Evolutionary conservation across 1,139 yeast genomes (phyloP), one percentile per base, ranked within the genome.

Genomic region (Pichia sp.): DNA sequence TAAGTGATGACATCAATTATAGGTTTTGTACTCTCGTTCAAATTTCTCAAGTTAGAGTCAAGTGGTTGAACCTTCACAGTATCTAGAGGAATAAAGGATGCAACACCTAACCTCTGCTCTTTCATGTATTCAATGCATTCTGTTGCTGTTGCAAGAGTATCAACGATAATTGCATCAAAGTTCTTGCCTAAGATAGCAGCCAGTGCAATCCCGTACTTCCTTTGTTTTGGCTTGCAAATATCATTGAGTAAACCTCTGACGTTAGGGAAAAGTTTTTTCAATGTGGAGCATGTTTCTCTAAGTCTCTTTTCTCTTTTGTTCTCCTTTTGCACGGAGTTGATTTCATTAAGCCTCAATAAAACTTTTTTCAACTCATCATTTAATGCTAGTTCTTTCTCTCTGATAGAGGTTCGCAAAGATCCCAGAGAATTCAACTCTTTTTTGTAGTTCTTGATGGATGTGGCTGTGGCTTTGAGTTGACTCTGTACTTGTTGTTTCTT

Each of bases 1-100:
- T 69, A 84, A 26, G 77, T 78, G 19, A 86, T 71, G 17, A 85
- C 71, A 56, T 91, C 97, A 36, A 78, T 58, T 1, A 80, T 74
- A 30, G 91, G 84, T 36, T 76, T 67, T 1, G 77, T 81, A 19
- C 63, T 61, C 9, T 63, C 62, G 41, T 76, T 74, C 31, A 81
- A 50, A 10, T 75, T 70, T 48, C 94, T 66, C 30, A 80, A 62
- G 30, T 69, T 67, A 6, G 64, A 53, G 45, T 74, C 76, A 32
- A 82, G 66, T 27, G 80, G 73, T 22, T 66, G 63, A 4, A 72
- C 66, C n/a, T 74, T 80, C 26, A 91, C 76, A 1, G 88, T 71
- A 51, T 87, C 94, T 37, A 91, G 63, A 0, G 98, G 98, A 43
- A 91, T 82, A 49, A 91, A 88, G 1, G 94, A 77, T 1, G 91